These are phyloP conservation scores for Allium sativum DNA, from an alignment of 106 monocot genomes.

Conservation along the genomic window DNA sequence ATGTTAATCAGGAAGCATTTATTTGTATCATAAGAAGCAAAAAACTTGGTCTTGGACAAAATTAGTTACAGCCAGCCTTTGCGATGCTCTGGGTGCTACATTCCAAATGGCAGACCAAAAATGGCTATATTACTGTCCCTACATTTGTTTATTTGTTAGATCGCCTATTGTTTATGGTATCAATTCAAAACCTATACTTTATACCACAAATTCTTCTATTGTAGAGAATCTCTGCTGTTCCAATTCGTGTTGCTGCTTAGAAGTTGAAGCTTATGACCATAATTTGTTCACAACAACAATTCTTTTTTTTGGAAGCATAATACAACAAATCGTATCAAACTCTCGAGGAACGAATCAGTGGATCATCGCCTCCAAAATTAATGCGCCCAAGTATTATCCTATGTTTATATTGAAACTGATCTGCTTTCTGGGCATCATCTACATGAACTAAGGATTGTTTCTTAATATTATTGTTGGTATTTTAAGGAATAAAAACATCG, in stretches of 20 bases:
- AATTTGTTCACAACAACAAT: not conserved
- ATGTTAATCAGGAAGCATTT: not conserved
- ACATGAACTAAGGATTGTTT: not conserved
- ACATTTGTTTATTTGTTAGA: not conserved
- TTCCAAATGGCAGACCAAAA: not conserved
- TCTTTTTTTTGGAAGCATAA: not conserved
- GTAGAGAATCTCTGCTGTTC: not conserved
- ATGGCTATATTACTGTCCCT: not conserved
- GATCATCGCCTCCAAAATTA: not conserved
- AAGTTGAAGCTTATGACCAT: not conserved
- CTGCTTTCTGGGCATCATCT: not conserved
- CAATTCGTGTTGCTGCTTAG: not conserved
- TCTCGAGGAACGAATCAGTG: not conserved
- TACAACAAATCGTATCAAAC: not conserved
- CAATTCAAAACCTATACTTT: not conserved
- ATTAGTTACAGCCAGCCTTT: not conserved
- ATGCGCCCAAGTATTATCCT: not conserved
- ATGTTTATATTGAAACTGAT: not conserved
- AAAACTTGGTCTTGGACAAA: not conserved
- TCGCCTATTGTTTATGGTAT: not conserved
- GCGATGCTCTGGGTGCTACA: not conserved
- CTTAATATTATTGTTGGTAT: not conserved
- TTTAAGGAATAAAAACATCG: not conserved
- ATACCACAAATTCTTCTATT: not conserved
- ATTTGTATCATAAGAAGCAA: not conserved